These are phyloP conservation scores for Aspergillus fischeri DNA, from an alignment of 2,329 filamentous ascomycete species.

Conservation along the genomic window DNA sequence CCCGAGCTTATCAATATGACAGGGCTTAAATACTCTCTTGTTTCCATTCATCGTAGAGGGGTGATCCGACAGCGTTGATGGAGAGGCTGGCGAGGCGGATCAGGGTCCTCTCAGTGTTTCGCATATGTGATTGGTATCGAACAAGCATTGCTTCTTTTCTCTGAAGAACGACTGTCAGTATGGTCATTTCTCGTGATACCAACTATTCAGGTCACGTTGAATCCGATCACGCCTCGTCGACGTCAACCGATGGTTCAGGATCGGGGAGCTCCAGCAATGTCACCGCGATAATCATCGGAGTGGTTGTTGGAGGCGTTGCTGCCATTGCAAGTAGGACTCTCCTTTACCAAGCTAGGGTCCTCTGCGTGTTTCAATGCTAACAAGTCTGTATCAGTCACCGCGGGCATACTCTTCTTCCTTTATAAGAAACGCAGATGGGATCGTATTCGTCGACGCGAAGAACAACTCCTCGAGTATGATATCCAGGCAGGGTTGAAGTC, in stretches of 20 bases:
- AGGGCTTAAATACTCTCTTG: neutral
- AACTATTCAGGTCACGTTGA: neutral
- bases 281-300: slow-evolving; percentile 24
- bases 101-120: neutral
- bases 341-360: neutral
- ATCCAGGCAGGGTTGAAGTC: neutral
- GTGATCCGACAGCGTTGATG: neutral
- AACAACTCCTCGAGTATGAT: slow-evolving; percentile 12
- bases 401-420: slow-evolving; percentile 20
- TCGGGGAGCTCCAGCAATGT: neutral
- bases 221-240: neutral
- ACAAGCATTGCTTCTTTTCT: neutral
- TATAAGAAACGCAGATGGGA: slow-evolving; percentile 23
- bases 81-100: neutral
- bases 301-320: slow-evolving; percentile 25
- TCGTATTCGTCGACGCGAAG: slow-evolving; percentile 17
- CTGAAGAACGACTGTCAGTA: neutral
- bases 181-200: neutral
- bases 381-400: slow-evolving; percentile 17
- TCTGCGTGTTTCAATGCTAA: neutral
- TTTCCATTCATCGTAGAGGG: neutral
- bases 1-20: neutral
- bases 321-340: slow-evolving; percentile 21
- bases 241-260: neutral
- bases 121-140: neutral